Evolutionary conservation across 1,284 basidiomycete genomes (phyloP).

Genomic region (Erythrobasidium hasegawianum): DNA sequence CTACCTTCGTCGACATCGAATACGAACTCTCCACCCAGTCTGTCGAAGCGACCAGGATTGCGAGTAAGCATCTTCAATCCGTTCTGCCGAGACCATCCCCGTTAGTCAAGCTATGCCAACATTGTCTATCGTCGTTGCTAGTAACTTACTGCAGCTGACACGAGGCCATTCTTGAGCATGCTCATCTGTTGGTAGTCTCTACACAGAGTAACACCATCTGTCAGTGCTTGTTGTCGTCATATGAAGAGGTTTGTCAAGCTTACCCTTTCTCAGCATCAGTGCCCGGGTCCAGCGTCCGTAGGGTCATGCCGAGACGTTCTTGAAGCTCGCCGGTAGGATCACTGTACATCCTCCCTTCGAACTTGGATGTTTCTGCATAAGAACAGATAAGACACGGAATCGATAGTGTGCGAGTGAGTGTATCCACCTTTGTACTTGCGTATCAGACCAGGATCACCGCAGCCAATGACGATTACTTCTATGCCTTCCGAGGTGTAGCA

Average conservation of each 20-base stretch:
- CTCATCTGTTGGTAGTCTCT: slow-evolving; percentile 10
- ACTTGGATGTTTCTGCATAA: not conserved
- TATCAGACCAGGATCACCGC: not conserved
- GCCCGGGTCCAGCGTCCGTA: slow-evolving; percentile 4
- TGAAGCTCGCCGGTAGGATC: slow-evolving; percentile 6
- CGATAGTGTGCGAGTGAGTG: not conserved
- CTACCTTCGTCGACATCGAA: slow-evolving; percentile 1
- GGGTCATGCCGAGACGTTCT: slow-evolving; percentile 3
- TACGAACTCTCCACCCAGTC: not conserved
- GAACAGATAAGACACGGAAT: too few relatives aligned
- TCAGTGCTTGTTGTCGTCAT: too few relatives aligned
- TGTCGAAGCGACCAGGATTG: not conserved
- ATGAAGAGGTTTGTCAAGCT: too few relatives aligned
- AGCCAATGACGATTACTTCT: not conserved
- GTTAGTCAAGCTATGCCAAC: too few relatives aligned
- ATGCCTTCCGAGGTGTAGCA: slow-evolving; percentile 5
- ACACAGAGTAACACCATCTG: too few relatives aligned
- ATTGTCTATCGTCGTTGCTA: too few relatives aligned
- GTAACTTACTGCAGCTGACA: slow-evolving; percentile 2
- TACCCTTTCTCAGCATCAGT: not conserved
- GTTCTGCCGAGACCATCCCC: too few relatives aligned
- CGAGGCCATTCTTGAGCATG: slow-evolving; percentile 5
- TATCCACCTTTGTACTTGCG: slow-evolving; percentile 1
- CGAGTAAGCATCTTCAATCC: not conserved
- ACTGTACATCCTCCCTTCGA: slow-evolving; percentile 6